Percentiles rank a stretch among this genome's conserved stretches.
Evolutionary conservation across 441 rosid species (phyloP).

Genomic region (Gossypium gossypioides): DNA sequence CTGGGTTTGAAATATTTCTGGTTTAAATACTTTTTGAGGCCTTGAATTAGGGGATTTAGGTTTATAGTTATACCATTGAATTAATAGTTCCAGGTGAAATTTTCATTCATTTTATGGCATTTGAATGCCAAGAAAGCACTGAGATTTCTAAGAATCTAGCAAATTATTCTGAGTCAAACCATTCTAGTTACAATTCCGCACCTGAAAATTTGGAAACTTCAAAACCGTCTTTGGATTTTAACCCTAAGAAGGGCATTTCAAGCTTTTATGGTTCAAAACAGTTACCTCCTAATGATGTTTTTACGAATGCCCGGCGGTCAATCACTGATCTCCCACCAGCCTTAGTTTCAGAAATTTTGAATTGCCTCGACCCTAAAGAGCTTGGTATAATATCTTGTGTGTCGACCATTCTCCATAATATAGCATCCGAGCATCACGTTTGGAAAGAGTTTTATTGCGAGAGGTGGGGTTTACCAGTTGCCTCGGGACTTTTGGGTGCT

Average conservation of each 20-base stretch:
- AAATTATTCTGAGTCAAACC: constrained; percentile 16
- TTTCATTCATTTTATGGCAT: constrained; percentile 46
- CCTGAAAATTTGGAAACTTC: constrained; percentile 27
- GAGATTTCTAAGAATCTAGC: constrained; percentile 19
- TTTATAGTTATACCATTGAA: background rate
- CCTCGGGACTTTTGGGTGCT: constrained; percentile 14
- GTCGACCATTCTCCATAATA: constrained; percentile 47
- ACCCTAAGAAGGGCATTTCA: constrained; percentile 30
- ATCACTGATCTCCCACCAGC: constrained; percentile 80
- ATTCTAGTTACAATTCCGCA: background rate
- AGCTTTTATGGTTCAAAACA: constrained; percentile 23
- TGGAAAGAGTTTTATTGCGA: constrained; percentile 81
- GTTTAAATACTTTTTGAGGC: background rate
- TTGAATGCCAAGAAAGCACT: constrained; percentile 45
- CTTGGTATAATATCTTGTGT: constrained; percentile 78
- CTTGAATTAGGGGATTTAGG: background rate
- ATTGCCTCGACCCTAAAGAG: constrained; percentile 73
- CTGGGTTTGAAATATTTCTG: background rate
- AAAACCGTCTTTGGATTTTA: constrained; percentile 8
- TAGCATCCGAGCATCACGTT: constrained; percentile 69
- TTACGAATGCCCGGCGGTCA: constrained; percentile 23
- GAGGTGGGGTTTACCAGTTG: constrained; percentile 71
- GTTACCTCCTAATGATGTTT: constrained; percentile 29
- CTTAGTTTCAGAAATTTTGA: constrained; percentile 63
- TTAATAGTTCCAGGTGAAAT: background rate